Conservation (phyloP, 495 filamentous ascomycete species). For the Neurospora intermedia region DNA sequence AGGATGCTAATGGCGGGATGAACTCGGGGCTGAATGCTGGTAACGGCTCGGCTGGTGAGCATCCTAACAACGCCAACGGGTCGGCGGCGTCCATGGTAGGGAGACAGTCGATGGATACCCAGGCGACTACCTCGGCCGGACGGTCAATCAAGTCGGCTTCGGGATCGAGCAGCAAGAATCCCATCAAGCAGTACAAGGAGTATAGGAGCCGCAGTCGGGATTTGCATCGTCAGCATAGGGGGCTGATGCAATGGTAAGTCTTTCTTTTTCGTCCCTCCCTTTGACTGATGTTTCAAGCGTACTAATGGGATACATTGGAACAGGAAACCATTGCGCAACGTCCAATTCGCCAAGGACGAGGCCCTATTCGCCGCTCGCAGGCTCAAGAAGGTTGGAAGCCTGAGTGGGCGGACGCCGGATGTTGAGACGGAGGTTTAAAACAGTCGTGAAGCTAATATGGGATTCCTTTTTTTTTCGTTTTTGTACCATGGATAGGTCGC, state of each 20-base stretch:
- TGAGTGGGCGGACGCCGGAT: slow-evolving; percentile 54
- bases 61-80: neutral
- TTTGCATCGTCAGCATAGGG: slow-evolving; percentile 57
- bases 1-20: slow-evolving; percentile 1
- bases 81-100: slow-evolving; percentile 3
- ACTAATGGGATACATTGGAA: too few relatives aligned
- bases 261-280: neutral
- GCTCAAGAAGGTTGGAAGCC: slow-evolving; percentile 43
- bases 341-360: slow-evolving; percentile 63
- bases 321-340: slow-evolving; percentile 51
- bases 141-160: slow-evolving; percentile 6
- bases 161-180: slow-evolving; percentile 26
- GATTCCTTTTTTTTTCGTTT: neutral
- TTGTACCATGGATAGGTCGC: neutral
- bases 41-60: neutral
- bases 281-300: too few relatives aligned
- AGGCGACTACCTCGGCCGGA: neutral
- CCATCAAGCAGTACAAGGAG: slow-evolving; percentile 36
- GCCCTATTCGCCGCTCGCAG: slow-evolving; percentile 48
- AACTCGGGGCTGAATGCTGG: slow-evolving; percentile 4
- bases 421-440: slow-evolving; percentile 53
- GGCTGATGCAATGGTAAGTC: slow-evolving; percentile 61
- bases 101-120: slow-evolving; percentile 12
- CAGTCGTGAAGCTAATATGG: neutral
- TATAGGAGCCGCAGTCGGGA: slow-evolving; percentile 44